Evolutionary conservation across 805 yeast species (phyloP).

Genomic region (Cyberlindnera misumaiensis): DNA sequence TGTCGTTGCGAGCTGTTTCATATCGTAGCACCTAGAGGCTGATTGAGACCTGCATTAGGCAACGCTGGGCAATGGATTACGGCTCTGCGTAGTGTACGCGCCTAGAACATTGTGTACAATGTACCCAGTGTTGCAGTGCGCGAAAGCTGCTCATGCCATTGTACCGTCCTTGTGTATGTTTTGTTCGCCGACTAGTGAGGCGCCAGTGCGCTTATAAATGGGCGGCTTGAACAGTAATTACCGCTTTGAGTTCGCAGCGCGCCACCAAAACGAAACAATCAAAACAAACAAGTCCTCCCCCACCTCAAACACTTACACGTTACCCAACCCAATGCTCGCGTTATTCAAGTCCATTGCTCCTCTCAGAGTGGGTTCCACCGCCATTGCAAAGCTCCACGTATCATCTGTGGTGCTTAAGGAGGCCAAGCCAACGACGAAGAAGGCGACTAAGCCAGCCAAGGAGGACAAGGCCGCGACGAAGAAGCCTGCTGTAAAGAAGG

Average conservation of each 20-base stretch:
- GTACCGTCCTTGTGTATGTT: no score
- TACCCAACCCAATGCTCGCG: conserved; percentile 5
- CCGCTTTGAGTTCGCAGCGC: no score
- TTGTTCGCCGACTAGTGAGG: no score
- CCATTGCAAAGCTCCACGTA: neutral
- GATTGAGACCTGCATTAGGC: no score
- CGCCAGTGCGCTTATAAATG: no score
- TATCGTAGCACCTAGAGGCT: no score
- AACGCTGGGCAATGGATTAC: no score
- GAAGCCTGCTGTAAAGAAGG: neutral
- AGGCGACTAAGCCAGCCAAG: conserved; percentile 2
- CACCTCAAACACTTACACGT: neutral
- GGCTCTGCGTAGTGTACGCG: no score
- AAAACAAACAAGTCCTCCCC: neutral
- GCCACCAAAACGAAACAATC: conserved; percentile 1
- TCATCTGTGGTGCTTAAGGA: conserved; percentile 2
- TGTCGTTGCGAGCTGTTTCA: no score
- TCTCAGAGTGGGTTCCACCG: neutral
- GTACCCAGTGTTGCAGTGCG: no score
- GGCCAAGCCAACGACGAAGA: conserved; percentile 2
- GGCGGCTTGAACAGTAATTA: neutral
- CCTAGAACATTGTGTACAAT: no score
- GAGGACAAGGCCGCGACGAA: neutral
- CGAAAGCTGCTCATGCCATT: no score
- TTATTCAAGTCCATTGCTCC: conserved; percentile 2